Evolutionary conservation across 1,284 basidiomycete genomes (phyloP), one percentile per base, ranked within the genome.

Genomic region (Tranzscheliella williamsii): DNA sequence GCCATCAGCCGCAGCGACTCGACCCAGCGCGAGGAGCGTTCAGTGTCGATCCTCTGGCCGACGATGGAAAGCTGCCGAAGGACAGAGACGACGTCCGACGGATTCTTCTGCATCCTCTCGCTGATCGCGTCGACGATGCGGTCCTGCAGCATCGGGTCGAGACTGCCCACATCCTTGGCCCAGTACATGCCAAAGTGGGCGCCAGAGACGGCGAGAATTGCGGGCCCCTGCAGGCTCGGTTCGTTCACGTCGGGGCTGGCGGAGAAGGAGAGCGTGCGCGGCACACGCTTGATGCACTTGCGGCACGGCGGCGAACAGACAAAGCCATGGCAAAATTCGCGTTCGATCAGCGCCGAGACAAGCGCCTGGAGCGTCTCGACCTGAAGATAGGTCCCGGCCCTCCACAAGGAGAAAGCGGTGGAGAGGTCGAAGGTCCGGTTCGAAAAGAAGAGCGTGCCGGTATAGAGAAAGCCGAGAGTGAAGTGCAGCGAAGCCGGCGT

Each of bases 401-500:
- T 85, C 79, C 92, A 85, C 67, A 97, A 90, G 52, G 89, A 85
- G 75, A 97, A 91, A 0, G 90, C 89, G 13, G 91, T 97, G 36
- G 87, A 83, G 52, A 97, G 85, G 80, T 97, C 92, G 78, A 91
- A 95, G 0, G 89, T 87, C 16, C 94, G 83, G 72, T 95, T 90
- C 4, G 90, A 92, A 75, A 96, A 95, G 36, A 87, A 83, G 39
- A 98, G 86, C 5, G 91, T 93, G 33, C 94, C 94, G 11, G 91
- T 91, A 75, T 97, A 97, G 42, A 93, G 84, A 79, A 87, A 93
- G 13, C 93, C 93, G 22, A 98, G 85, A 21, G 91, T 90, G 75
- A 97, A 97, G 78, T 96, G 91, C 3, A 95, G 81, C 0, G 91
- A 90, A 0, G 92, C 89, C 0, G 93, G 89, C 0, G 94, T 95